These are phyloP conservation scores for Vanrija pseudolonga DNA, from an alignment of 1,284 basidiomycete species.

Conservation along the genomic window DNA sequence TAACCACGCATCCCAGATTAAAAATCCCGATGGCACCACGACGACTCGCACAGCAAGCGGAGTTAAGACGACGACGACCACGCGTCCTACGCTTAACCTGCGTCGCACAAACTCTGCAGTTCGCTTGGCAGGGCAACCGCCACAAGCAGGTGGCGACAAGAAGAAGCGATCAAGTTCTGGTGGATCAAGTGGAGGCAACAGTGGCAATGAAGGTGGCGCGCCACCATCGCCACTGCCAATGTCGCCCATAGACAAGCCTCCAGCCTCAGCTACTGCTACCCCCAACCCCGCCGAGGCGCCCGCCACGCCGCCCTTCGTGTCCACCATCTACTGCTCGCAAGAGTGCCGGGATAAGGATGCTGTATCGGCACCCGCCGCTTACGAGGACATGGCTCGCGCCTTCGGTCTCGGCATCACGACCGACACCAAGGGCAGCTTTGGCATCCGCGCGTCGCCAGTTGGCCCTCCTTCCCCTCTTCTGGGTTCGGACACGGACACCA, in stretches of 20 bases:
- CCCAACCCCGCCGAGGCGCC: neutral
- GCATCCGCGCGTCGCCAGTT: slow-evolving; percentile 11
- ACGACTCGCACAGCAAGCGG: slow-evolving; percentile 43
- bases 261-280: neutral
- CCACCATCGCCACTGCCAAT: too few relatives aligned
- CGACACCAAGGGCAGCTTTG: slow-evolving; percentile 2
- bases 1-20: slow-evolving; percentile 25
- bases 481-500: slow-evolving; percentile 38
- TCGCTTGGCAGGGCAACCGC: too few relatives aligned
- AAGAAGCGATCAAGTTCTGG: too few relatives aligned
- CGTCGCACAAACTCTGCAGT: neutral
- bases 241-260: too few relatives aligned
- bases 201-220: too few relatives aligned
- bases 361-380: slow-evolving; percentile 22
- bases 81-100: neutral
- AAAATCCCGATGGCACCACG: slow-evolving; percentile 43
- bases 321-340: slow-evolving; percentile 41
- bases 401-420: slow-evolving; percentile 19
- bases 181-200: too few relatives aligned
- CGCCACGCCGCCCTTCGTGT: slow-evolving; percentile 17
- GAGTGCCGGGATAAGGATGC: slow-evolving; percentile 33
- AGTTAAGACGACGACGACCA: slow-evolving; percentile 27
- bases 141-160: too few relatives aligned
- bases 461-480: slow-evolving; percentile 42
- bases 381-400: slow-evolving; percentile 30